These are phyloP conservation scores for Xerocomellus amylosporus DNA, from an alignment of 768 basidiomycete species.

Conservation along the genomic window DNA sequence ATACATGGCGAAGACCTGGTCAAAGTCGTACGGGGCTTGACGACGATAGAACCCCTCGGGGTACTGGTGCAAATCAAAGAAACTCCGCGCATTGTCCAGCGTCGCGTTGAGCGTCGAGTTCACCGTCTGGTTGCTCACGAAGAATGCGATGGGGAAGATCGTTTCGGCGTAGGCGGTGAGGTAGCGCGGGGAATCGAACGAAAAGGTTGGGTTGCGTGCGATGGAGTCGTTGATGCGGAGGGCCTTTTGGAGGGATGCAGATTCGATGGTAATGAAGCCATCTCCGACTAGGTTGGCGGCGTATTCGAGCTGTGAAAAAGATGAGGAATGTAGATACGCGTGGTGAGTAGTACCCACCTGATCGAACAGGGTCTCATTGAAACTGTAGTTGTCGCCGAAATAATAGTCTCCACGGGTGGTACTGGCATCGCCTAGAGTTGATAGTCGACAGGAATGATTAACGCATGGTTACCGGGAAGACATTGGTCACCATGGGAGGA, in stretches of 20 bases:
- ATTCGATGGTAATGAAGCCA: slow-evolving; percentile 21
- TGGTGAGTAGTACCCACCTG: background rate
- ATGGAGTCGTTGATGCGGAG: slow-evolving; percentile 28
- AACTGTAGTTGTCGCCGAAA: slow-evolving; percentile 24
- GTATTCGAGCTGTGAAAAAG: slow-evolving; percentile 8
- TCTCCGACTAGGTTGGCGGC: slow-evolving; percentile 21
- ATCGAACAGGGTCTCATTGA: slow-evolving; percentile 27
- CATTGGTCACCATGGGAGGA: background rate
- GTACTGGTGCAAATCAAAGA: slow-evolving; percentile 18
- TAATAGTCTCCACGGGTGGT: slow-evolving; percentile 26
- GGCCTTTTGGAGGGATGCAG: slow-evolving; percentile 19
- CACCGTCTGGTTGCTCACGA: slow-evolving; percentile 22
- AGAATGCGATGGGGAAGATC: slow-evolving; percentile 26
- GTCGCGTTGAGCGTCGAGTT: slow-evolving; percentile 16
- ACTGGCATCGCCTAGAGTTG: slow-evolving; percentile 21
- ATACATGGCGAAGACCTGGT: slow-evolving; percentile 2
- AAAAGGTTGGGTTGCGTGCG: slow-evolving; percentile 22
- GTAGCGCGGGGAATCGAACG: slow-evolving; percentile 21
- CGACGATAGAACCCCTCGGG: slow-evolving; percentile 22
- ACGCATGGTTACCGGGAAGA: background rate
- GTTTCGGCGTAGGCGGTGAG: slow-evolving; percentile 22
- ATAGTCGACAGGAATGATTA: background rate
- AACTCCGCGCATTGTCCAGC: slow-evolving; percentile 18
- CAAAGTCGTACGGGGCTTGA: slow-evolving; percentile 9
- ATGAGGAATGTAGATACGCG: background rate